Conservation (phyloP, 495 filamentous ascomycete genomes). For the Pyronema omphalodes region DNA sequence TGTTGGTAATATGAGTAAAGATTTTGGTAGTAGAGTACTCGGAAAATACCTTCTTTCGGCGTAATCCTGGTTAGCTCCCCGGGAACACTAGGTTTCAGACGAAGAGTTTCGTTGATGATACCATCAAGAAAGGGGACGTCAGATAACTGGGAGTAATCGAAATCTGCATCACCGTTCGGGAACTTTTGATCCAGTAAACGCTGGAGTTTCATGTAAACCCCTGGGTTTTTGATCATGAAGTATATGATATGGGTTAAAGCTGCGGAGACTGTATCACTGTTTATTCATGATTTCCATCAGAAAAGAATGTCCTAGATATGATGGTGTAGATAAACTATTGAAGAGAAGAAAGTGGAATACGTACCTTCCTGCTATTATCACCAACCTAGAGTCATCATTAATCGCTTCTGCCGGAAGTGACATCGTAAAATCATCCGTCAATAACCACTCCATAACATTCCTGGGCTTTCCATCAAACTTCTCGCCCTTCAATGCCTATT, state of each 20-base stretch:
- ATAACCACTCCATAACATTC: not conserved
- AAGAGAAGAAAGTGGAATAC: constrained; percentile 5
- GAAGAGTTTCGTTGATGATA: constrained; percentile 35
- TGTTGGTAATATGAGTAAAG: no score
- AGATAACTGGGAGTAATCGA: constrained; percentile 12
- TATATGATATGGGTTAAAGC: constrained; percentile 28
- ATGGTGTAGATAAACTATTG: no score
- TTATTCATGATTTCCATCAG: not conserved
- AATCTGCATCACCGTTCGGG: constrained; percentile 1
- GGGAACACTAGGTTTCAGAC: constrained; percentile 34
- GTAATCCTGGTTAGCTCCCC: constrained; percentile 29
- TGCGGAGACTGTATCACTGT: constrained; percentile 29
- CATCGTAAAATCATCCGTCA: not conserved
- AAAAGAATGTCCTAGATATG: constrained; percentile 20
- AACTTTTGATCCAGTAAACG: constrained; percentile 7
- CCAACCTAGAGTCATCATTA: constrained; percentile 4
- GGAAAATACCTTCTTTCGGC: constrained; percentile 26
- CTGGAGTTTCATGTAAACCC: constrained; percentile 8
- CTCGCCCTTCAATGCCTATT: not conserved
- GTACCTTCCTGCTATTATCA: constrained; percentile 13
- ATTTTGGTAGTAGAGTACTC: not conserved
- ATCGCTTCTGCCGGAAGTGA: not conserved
- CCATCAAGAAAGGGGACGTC: constrained; percentile 27
- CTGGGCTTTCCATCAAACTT: not conserved
- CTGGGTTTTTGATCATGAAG: constrained; percentile 24